Conservation (phyloP, 768 basidiomycete species). For the Infundibulicybe gibba region DNA sequence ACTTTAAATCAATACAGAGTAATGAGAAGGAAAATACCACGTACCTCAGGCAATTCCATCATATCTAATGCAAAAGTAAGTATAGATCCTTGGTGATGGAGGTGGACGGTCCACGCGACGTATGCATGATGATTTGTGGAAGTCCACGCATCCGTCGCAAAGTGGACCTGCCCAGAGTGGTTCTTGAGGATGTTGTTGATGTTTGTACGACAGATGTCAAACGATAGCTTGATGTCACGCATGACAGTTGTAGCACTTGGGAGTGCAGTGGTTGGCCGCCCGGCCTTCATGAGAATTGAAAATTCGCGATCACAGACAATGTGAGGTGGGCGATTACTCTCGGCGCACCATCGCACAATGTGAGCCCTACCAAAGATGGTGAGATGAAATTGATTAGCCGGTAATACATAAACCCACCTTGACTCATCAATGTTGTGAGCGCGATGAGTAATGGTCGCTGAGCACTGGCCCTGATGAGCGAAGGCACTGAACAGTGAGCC, state of each 20-base stretch:
- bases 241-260: slow-evolving; percentile 2
- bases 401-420: slow-evolving; percentile 11
- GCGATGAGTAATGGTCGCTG: slow-evolving; percentile 19
- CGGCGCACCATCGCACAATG: slow-evolving; percentile 1
- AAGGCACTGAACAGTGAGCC: slow-evolving; percentile 22
- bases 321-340: neutral
- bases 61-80: slow-evolving; percentile 22
- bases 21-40: too few relatives aligned
- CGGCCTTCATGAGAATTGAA: neutral
- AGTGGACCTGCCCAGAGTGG: slow-evolving; percentile 15
- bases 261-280: neutral
- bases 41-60: slow-evolving; percentile 16
- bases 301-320: slow-evolving; percentile 2
- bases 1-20: too few relatives aligned
- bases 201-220: neutral
- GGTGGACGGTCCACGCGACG: slow-evolving; percentile 21
- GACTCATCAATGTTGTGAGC: slow-evolving; percentile 16
- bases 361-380: slow-evolving; percentile 1
- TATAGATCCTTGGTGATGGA: slow-evolving; percentile 14
- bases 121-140: slow-evolving; percentile 26
- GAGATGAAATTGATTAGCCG: neutral
- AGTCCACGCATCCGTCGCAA: slow-evolving; percentile 29
- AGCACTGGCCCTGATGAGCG: slow-evolving; percentile 14
- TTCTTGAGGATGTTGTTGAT: slow-evolving; percentile 7
- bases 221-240: slow-evolving; percentile 4